A percentile compares a stretch with the other conserved stretches of the same genome.
Conservation (phyloP, 2,329 filamentous ascomycete species). For the Aspergillus flavus region DNA sequence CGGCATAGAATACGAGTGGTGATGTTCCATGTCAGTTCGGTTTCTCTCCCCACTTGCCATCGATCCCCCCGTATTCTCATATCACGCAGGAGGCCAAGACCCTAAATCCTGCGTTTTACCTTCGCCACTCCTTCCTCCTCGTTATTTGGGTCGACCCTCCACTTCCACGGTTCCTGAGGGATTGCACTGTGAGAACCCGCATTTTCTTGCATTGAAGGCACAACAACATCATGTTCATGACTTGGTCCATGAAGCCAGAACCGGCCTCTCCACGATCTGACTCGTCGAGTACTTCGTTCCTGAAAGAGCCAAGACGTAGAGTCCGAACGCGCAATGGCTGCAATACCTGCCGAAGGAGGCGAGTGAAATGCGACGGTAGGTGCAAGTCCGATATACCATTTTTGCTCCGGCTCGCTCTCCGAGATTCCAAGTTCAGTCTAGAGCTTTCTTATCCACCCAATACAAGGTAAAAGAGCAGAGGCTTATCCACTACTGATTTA, state of each 20-base stretch:
- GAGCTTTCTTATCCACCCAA: neutral
- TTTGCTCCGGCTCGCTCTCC: neutral
- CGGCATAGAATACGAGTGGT: neutral
- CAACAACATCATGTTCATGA: neutral
- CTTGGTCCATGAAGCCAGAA: neutral
- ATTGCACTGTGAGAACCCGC: neutral
- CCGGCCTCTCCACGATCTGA: neutral
- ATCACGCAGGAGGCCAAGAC: neutral
- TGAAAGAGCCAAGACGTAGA: neutral
- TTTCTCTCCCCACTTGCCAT: neutral
- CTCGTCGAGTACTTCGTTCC: neutral
- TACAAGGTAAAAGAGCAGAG: neutral
- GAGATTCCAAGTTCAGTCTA: neutral
- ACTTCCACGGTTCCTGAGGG: neutral
- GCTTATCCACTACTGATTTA: neutral
- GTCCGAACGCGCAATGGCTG: slow-evolving; percentile 9
- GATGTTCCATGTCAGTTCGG: neutral
- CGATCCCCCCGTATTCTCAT: neutral
- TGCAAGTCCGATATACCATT: neutral
- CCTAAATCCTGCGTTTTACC: neutral
- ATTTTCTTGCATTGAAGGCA: neutral
- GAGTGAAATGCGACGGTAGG: slow-evolving; percentile 12
- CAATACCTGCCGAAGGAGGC: slow-evolving; percentile 11
- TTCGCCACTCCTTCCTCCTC: neutral
- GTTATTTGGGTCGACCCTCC: neutral